Base-by-base conservation (phyloP, 139 green algal species). In the Desmodesmus armatus region DNA sequence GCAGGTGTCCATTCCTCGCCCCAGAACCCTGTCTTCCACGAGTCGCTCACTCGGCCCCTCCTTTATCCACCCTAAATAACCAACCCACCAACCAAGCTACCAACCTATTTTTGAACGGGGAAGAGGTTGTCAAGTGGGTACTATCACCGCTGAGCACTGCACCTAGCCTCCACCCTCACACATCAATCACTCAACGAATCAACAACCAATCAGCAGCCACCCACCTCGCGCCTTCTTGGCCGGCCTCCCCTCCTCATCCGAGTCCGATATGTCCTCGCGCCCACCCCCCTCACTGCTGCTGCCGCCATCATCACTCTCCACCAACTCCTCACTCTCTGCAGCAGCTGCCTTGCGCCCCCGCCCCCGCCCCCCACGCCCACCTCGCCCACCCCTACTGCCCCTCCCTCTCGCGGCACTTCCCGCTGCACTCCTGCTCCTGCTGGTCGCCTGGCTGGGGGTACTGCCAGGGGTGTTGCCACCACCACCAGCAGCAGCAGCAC, bases 201-300 rank as follows among this genome's bases (percentile, higher is more conserved):
- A 29, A 15, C 25, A 74, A 6, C 23, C 74, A 1, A 1, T 21
- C 71, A n/a, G 29, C 41, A n/a, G 17, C 44, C 1, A 6, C 21
- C 40, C 25, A 73, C 77, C 77, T 55, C 62, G 43, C 33, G 78
- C 78, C 39, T 41, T 21, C 63, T 84, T 84, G 4, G 62, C 62
- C 66, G 78, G 62, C 31, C 41, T 62, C 44, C 49, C 35, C 3
- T 71, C 60, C 25, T 84, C 60, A 15, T 60, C 35, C 27, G 25
- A 39, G 6, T 75, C 77, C 35, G 63, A 40, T 15, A 65, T 41
- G n/a, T 80, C 73, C 29, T 65, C 7, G 47, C 40, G 21, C 4
- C 5, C 25, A 5, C 63, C n/a, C 2, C n/a, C 49, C n/a, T 80
- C 73, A 44, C 11, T 31, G 9, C 40, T 31, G 9, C 66, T 75